Evolutionary conservation across 2,329 filamentous ascomycete genomes (phyloP).

Genomic region (Aspergillus neoniger): DNA sequence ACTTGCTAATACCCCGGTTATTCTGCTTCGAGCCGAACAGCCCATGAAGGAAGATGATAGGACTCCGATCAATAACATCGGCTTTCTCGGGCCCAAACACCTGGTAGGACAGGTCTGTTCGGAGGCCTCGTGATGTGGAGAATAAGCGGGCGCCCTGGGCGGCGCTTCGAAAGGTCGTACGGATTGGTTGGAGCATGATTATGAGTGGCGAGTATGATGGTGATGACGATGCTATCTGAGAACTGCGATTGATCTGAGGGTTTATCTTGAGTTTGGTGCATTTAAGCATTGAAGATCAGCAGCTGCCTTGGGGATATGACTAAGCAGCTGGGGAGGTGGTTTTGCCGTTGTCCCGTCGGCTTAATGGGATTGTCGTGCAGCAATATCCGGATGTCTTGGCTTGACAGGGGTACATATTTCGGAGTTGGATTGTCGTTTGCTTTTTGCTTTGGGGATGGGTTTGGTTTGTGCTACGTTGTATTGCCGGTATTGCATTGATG

Average conservation of each 20-base stretch:
- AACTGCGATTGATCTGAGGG: not conserved
- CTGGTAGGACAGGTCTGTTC: conserved; percentile 38
- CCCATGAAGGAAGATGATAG: conserved; percentile 88
- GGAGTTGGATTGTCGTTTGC: not conserved
- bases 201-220: conserved; percentile 12
- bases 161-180: conserved; percentile 17
- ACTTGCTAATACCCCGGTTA: conserved; percentile 94
- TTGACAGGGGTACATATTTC: not conserved
- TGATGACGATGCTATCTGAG: not conserved
- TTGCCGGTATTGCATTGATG: not conserved
- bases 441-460: not conserved
- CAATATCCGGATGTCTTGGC: not conserved
- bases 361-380: not conserved
- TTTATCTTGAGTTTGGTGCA: not conserved
- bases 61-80: conserved; percentile 45
- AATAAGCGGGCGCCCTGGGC: conserved; percentile 28
- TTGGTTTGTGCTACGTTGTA: not conserved
- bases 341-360: conserved; percentile 5
- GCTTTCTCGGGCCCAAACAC: conserved; percentile 39
- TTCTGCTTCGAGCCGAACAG: conserved; percentile 96
- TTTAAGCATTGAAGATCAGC: conserved; percentile 3
- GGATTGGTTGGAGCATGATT: conserved; percentile 14
- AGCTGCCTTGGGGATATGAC: not conserved
- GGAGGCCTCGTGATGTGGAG: conserved; percentile 33
- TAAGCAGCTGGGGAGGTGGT: not conserved